Evolutionary conservation across 2,329 filamentous ascomycete species (phyloP).

Genomic region (Ophiostoma sp.): DNA sequence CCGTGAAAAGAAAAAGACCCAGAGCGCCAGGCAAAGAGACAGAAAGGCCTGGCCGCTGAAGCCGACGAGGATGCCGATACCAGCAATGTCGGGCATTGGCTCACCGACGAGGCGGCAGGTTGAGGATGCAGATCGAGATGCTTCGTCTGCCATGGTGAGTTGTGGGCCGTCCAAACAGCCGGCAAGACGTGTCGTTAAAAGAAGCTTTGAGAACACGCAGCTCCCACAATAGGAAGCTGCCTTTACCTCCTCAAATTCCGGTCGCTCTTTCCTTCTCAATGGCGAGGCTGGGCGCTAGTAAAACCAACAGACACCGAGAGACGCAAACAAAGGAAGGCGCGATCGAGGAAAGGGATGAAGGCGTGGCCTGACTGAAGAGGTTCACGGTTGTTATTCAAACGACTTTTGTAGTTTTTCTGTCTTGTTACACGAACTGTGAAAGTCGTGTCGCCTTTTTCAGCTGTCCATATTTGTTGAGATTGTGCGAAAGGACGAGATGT

Average conservation of each 20-base stretch:
- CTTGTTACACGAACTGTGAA: neutral
- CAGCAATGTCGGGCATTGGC: slow-evolving; percentile 37
- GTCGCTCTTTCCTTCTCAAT: neutral
- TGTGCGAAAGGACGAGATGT: neutral
- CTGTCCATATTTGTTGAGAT: neutral
- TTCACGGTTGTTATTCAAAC: neutral
- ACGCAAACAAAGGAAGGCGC: neutral
- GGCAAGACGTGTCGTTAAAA: neutral
- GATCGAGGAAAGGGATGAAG: neutral
- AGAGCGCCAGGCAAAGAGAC: neutral
- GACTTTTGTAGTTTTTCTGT: neutral
- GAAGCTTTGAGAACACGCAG: neutral
- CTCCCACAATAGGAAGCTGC: neutral
- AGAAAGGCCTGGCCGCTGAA: slow-evolving; percentile 1
- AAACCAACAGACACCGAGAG: neutral
- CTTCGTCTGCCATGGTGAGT: neutral
- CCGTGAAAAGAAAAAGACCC: slow-evolving; percentile 31
- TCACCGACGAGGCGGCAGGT: slow-evolving; percentile 34
- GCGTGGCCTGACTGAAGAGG: neutral
- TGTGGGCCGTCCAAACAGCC: neutral
- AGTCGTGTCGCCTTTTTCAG: neutral
- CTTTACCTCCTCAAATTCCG: neutral
- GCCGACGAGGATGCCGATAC: slow-evolving; percentile 35
- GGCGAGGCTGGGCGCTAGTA: neutral
- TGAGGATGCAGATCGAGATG: too few species aligned